phyloP scores from a whole-genome alignment of 768 basidiomycete genomes.

The Boletus vinaceobasis region DNA sequence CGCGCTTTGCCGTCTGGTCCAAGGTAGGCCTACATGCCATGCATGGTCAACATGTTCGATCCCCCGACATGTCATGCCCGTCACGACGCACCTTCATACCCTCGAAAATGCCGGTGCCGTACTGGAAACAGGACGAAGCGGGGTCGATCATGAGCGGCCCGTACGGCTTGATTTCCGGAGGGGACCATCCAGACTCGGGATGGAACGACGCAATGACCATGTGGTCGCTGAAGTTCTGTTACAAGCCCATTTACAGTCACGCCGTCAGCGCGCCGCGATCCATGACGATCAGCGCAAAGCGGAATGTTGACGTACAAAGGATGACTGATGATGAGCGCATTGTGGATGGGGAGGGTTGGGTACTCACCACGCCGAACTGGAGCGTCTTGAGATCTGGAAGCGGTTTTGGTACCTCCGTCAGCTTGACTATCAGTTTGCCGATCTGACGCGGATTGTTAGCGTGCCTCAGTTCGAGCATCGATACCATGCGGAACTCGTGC shows the following conservation, averaged over 20 bases:
- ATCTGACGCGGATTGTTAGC: slow-evolving; percentile 36
- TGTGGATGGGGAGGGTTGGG: not conserved
- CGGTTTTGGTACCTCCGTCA: slow-evolving; percentile 46
- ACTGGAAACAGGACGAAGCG: slow-evolving; percentile 53
- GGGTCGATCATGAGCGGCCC: slow-evolving; percentile 59
- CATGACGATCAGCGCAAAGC: too few species aligned
- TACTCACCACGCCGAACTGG: slow-evolving; percentile 53
- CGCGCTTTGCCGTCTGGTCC: slow-evolving; percentile 69
- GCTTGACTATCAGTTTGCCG: slow-evolving; percentile 48
- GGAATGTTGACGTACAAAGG: too few species aligned
- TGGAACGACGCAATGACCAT: slow-evolving; percentile 71
- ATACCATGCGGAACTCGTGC: not conserved
- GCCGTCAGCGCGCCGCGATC: not conserved
- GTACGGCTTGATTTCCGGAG: slow-evolving; percentile 72
- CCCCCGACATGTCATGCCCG: too few species aligned
- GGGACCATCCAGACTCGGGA: slow-evolving; percentile 62
- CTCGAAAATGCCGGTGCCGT: slow-evolving; percentile 58
- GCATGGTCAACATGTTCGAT: not conserved
- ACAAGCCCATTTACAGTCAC: not conserved
- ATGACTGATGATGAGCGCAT: not conserved
- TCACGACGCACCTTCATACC: slow-evolving; percentile 55
- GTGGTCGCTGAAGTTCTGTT: slow-evolving; percentile 49
- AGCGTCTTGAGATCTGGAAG: slow-evolving; percentile 47
- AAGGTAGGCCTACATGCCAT: slow-evolving; percentile 52
- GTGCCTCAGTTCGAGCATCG: not conserved